Evolutionary conservation across 805 yeast genomes (phyloP).

Genomic region (Lachancea fermentati): DNA sequence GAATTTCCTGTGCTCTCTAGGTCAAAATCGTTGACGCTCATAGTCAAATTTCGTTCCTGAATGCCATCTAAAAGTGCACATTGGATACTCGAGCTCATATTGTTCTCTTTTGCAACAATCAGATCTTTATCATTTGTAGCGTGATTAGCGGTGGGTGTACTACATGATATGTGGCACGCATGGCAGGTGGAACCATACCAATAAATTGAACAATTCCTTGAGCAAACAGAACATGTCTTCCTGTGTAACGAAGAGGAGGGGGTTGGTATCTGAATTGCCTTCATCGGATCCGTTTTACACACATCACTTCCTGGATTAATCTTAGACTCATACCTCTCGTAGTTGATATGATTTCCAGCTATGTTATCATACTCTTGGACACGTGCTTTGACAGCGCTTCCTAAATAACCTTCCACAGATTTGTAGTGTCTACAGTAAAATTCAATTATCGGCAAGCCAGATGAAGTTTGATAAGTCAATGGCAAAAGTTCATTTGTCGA

Average conservation of each 20-base stretch:
- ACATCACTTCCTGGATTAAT: not conserved
- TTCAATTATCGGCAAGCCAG: slow-evolving; percentile 8
- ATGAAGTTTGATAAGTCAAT: slow-evolving; percentile 4
- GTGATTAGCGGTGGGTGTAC: too few species aligned
- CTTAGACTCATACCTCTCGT: too few species aligned
- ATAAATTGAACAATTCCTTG: slow-evolving; percentile 10
- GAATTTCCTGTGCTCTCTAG: not conserved
- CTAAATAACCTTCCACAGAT: not conserved
- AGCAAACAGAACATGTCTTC: slow-evolving; percentile 16
- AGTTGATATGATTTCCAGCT: too few species aligned
- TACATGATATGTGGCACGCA: slow-evolving; percentile 13
- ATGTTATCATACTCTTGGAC: not conserved
- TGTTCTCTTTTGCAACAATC: too few species aligned
- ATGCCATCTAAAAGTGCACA: not conserved
- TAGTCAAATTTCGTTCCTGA: not conserved
- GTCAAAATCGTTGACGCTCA: not conserved
- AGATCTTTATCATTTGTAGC: too few species aligned
- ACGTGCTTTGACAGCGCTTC: not conserved
- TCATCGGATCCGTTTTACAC: not conserved
- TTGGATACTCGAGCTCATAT: not conserved
- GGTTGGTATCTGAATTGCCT: too few species aligned
- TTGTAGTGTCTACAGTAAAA: slow-evolving; percentile 11
- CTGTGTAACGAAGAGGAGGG: not conserved
- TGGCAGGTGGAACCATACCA: slow-evolving; percentile 24
- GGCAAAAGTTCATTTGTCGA: not conserved